Conservation (phyloP, 192 early-diverging fungal species). For the Backusella circina region DNA sequence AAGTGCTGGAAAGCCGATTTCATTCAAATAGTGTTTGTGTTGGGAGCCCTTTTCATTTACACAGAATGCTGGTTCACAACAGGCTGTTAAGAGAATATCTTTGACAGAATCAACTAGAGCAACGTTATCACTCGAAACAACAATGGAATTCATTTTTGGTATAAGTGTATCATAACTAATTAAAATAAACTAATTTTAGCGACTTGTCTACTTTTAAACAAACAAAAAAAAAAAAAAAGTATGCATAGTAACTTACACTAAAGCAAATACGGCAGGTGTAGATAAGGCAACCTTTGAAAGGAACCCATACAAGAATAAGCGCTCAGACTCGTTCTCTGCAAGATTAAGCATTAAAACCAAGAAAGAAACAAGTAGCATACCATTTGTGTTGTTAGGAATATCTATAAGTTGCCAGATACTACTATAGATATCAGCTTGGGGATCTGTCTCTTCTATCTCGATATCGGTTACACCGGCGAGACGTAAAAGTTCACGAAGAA, state of each 20-base stretch:
- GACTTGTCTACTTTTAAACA: not conserved
- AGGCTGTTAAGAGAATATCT: constrained; percentile 56
- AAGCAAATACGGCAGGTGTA: constrained; percentile 61
- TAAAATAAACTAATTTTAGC: not conserved
- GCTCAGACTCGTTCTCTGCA: constrained; percentile 67
- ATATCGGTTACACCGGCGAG: constrained; percentile 42
- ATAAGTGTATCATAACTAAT: constrained; percentile 62
- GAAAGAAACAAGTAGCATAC: constrained; percentile 56
- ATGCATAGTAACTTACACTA: constrained; percentile 56
- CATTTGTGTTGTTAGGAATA: constrained; percentile 56
- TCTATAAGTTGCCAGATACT: constrained; percentile 56
- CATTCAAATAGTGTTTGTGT: constrained; percentile 40
- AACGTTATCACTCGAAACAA: constrained; percentile 56
- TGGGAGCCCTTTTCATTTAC: constrained; percentile 27
- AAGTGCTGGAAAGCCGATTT: constrained; percentile 43
- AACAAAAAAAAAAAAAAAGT: not conserved
- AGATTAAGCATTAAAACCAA: constrained; percentile 67
- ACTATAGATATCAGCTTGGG: constrained; percentile 31
- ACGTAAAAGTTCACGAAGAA: constrained; percentile 49
- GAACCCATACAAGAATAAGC: constrained; percentile 68
- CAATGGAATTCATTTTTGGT: constrained; percentile 63
- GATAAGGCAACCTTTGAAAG: constrained; percentile 66
- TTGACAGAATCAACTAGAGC: constrained; percentile 61
- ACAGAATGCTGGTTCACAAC: constrained; percentile 31
- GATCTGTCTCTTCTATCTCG: constrained; percentile 31